Percentiles rank a stretch among this genome's conserved stretches.
phyloP scores from a whole-genome alignment of 495 filamentous ascomycete genomes.

The Xylaria cubensis region DNA sequence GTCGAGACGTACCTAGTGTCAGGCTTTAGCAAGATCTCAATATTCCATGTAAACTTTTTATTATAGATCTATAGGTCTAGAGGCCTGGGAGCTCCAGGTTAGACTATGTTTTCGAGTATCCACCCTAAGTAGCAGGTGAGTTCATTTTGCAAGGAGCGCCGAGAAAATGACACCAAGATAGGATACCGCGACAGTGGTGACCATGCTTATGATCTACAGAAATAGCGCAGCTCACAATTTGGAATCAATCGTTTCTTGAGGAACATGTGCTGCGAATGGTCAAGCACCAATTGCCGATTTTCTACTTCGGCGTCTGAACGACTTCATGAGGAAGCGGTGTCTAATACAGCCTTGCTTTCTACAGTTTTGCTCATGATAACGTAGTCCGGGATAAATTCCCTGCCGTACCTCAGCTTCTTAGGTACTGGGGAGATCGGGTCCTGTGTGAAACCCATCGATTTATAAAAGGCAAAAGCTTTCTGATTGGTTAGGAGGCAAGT shows the following conservation, averaged over 20 bases:
- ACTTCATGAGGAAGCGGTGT: neutral
- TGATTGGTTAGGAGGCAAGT: slow-evolving; percentile 78
- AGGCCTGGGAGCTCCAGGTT: neutral
- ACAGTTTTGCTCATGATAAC: slow-evolving; percentile 72
- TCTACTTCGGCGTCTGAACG: neutral
- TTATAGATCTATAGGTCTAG: neutral
- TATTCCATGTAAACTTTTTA: neutral
- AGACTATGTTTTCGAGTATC: neutral
- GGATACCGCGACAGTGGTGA: neutral
- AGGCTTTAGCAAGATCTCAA: no score
- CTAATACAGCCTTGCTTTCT: neutral
- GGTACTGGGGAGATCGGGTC: slow-evolving; percentile 72
- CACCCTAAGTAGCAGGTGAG: neutral
- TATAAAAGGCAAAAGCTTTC: slow-evolving; percentile 69
- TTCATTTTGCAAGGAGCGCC: neutral
- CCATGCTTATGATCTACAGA: no score
- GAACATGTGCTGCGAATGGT: neutral
- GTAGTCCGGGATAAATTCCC: slow-evolving; percentile 69
- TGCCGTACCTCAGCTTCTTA: slow-evolving; percentile 68
- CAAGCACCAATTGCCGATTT: neutral
- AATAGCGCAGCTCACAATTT: neutral
- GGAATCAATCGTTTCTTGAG: no score
- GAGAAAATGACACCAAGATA: neutral
- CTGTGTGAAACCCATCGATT: slow-evolving; percentile 66
- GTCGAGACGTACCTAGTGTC: no score